phyloP scores from a whole-genome alignment of 306 rosid species.

The Prunus armeniaca region DNA sequence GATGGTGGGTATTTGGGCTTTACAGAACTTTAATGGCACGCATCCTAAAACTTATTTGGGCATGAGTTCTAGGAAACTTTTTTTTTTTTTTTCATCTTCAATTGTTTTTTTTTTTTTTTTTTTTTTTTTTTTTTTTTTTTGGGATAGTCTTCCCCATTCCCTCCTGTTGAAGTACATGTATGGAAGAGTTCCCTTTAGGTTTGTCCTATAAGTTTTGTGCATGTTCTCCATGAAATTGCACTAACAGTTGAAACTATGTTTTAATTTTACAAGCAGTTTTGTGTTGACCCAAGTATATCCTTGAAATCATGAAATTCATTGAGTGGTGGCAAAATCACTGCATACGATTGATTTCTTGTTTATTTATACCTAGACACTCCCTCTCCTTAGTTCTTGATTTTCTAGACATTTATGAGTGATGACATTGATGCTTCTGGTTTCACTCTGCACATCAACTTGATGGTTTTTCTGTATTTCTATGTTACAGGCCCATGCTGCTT shows the following conservation, averaged over 20 bases:
- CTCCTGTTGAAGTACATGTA: no score
- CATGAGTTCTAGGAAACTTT: no score
- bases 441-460: background rate
- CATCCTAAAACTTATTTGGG: no score
- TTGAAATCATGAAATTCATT: background rate
- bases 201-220: background rate
- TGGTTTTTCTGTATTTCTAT: slow-evolving; percentile 5
- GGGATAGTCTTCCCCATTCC: no score
- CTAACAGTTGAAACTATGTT: background rate
- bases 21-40: background rate
- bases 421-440: background rate
- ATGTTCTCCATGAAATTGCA: background rate
- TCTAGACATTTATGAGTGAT: background rate
- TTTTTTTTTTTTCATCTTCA: no score
- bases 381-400: background rate
- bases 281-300: background rate
- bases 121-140: no score
- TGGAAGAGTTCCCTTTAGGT: no score
- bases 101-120: no score
- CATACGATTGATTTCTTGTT: background rate
- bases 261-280: background rate
- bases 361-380: background rate
- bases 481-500: slow-evolving; percentile 78
- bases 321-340: background rate
- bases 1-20: no score